Evolutionary conservation across 257 asterid species (phyloP).

Genomic region (Eustoma russellianum): DNA sequence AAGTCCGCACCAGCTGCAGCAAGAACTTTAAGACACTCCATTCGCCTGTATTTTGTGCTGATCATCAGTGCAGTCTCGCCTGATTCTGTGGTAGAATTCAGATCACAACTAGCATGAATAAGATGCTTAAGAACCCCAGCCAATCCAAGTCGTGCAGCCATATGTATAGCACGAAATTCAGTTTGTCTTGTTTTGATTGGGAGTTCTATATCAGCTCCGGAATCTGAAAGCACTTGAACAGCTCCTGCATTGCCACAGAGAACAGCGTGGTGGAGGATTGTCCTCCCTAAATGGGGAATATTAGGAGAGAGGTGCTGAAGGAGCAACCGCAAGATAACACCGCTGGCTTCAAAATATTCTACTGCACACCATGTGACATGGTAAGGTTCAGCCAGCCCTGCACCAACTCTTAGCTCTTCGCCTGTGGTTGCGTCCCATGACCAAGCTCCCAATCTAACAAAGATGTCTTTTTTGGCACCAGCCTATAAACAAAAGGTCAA

Average conservation of each 20-base stretch:
- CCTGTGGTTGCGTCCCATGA: constrained; percentile 61
- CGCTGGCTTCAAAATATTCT: constrained; percentile 60
- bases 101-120: constrained; percentile 33
- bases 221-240: constrained; percentile 36
- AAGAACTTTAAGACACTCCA: constrained; percentile 46
- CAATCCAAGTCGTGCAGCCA: constrained; percentile 44
- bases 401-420: constrained; percentile 74
- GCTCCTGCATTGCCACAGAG: constrained; percentile 50
- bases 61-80: constrained; percentile 63
- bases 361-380: constrained; percentile 69
- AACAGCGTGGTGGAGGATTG: constrained; percentile 52
- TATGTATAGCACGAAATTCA: constrained; percentile 36
- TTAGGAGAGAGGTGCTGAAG: constrained; percentile 51
- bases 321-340: constrained; percentile 48
- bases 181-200: constrained; percentile 25
- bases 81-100: constrained; percentile 40
- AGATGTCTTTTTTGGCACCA: constrained; percentile 52
- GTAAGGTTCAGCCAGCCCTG: constrained; percentile 74
- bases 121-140: constrained; percentile 30
- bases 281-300: constrained; percentile 52
- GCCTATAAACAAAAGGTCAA: constrained; percentile 20
- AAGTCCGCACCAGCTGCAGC: constrained; percentile 56
- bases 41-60: constrained; percentile 32
- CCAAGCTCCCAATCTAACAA: constrained; percentile 75
- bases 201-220: constrained; percentile 43